These are phyloP conservation scores for Cryphonectria parasitica DNA, from an alignment of 2,329 filamentous ascomycete species.

Conservation along the genomic window DNA sequence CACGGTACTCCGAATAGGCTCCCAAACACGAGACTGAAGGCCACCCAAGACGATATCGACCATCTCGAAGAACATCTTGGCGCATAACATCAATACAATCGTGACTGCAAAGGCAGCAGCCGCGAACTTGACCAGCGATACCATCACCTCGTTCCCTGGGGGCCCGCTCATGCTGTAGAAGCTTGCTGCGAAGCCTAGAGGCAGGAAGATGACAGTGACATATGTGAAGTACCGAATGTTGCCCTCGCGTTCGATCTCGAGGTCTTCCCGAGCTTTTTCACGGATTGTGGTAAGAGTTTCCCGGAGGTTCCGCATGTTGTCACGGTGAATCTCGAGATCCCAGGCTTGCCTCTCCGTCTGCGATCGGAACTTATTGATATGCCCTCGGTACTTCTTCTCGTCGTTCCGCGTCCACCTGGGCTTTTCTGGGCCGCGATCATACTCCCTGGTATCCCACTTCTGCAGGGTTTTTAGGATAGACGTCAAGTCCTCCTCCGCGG, in stretches of 20 bases:
- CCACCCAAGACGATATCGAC: background rate
- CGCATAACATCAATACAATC: constrained; percentile 2
- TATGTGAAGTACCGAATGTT: constrained; percentile 41
- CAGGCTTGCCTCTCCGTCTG: constrained; percentile 12
- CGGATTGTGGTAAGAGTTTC: background rate
- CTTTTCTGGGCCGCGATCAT: constrained; percentile 33
- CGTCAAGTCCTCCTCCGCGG: constrained; percentile 13
- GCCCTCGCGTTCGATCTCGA: constrained; percentile 31
- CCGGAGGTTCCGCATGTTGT: constrained; percentile 12
- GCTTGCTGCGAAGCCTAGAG: constrained; percentile 37
- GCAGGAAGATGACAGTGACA: constrained; percentile 41
- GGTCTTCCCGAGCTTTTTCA: constrained; percentile 27
- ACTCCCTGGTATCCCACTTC: constrained; percentile 36
- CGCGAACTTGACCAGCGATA: constrained; percentile 29
- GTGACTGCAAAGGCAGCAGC: constrained; percentile 17
- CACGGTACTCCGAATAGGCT: background rate
- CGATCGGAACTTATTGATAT: constrained; percentile 24
- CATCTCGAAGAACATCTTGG: background rate
- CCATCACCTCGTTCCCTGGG: constrained; percentile 30
- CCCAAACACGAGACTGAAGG: background rate
- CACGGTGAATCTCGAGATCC: constrained; percentile 9
- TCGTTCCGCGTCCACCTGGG: constrained; percentile 40
- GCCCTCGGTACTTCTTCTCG: constrained; percentile 37
- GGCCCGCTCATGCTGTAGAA: constrained; percentile 39
- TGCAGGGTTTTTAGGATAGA: background rate